A percentile compares a stretch with the other conserved stretches of the same genome.
phyloP scores from a whole-genome alignment of 2,329 filamentous ascomycete species.

The Microdochium trichocladiopsis region DNA sequence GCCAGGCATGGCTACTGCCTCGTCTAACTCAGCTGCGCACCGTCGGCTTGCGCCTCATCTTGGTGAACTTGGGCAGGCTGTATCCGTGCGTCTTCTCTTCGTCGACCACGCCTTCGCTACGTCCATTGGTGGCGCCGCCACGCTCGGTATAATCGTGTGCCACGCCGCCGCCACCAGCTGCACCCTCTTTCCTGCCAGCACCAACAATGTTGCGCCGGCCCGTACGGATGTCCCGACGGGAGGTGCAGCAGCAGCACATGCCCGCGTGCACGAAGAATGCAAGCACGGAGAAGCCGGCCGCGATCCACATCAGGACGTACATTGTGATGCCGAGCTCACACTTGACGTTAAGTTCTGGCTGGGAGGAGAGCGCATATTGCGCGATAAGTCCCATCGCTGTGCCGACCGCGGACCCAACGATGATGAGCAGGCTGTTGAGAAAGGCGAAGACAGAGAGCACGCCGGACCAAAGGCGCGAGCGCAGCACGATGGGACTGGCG shows the following conservation, averaged over 20 bases:
- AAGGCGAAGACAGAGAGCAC: constrained; percentile 63
- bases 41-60: background rate
- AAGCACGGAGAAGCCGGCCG: constrained; percentile 56
- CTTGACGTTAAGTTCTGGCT: constrained; percentile 68
- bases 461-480: constrained; percentile 53
- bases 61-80: background rate
- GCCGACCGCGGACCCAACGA: constrained; percentile 65
- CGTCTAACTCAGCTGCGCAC: background rate
- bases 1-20: too few relatives aligned
- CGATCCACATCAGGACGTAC: constrained; percentile 88
- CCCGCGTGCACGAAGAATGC: constrained; percentile 69
- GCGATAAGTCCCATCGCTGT: constrained; percentile 83
- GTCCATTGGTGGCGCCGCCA: too few relatives aligned
- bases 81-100: background rate
- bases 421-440: constrained; percentile 58
- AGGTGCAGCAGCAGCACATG: constrained; percentile 71
- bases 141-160: background rate
- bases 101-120: background rate
- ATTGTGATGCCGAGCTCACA: constrained; percentile 65
- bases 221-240: constrained; percentile 40
- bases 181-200: too few relatives aligned
- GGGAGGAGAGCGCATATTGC: constrained; percentile 64
- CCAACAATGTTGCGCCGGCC: background rate
- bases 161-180: background rate
- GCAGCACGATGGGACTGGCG: constrained; percentile 47